Evolutionary conservation across 2,329 filamentous ascomycete genomes (phyloP), one percentile per base, ranked within the genome.

Genomic region (Parastagonospora avenae): DNA sequence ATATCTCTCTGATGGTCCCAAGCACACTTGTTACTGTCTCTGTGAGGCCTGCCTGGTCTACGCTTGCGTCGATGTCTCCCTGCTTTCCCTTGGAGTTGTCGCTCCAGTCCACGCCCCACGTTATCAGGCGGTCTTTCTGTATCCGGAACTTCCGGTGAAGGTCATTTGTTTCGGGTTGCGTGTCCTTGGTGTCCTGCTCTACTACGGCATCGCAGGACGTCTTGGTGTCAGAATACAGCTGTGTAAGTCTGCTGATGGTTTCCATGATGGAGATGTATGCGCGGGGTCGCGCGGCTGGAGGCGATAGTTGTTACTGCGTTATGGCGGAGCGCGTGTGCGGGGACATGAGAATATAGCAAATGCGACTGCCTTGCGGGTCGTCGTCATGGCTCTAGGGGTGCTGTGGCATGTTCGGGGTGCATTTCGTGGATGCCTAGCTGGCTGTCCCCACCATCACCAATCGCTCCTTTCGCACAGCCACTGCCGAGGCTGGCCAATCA

Each of bases 51-150:
- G 85, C 85, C 53, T 82, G 79, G 44, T 83, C 84, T 14, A 87
- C 75, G 45, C 87, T 87, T 68, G 88, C 86, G 63, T 88, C 89
- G 55, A 92, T 92, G 71, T 90, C 85, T 63, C 85, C 83, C 52
- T 86, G 80, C 58, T 79, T 82, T 31, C 64, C 70, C 12, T 79
- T 69, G 32, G 70, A 81, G 52, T 87, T 85, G 69, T 92, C 89
- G 48, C 86, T 89, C 90, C 90, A 93, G 71, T 91, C 88, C 45
- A 91, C 77, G 0, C 89, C 90, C 90, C 90, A 93, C 53, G 85
- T 88, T 51, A 90, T 85, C 40, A 92, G 79, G 12, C 90, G 82
- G 75, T 92, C 88, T 70, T 90, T 91, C 64, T 92, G 90, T 60
- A 92, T 91, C 57, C 88, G 84, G 58, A 91, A 83, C 70, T 90